These are phyloP conservation scores for Senna siamea DNA, from an alignment of 306 rosid genomes.

Conservation along the genomic window DNA sequence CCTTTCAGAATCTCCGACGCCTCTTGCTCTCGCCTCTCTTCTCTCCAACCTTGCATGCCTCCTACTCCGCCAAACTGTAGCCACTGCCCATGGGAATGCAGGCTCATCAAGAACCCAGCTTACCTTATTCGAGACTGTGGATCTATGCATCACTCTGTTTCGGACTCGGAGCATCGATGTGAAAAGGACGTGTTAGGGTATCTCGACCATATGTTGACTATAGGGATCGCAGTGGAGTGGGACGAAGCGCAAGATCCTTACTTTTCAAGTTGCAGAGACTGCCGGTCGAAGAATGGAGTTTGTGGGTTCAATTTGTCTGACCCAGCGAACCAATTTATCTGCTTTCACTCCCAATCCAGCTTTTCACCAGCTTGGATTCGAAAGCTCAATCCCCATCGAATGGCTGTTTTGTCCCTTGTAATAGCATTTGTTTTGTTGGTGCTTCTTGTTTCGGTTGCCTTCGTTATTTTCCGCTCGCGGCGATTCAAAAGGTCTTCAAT, in stretches of 20 bases:
- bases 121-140: conserved; percentile 59
- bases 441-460: conserved; percentile 35
- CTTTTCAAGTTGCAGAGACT: conserved; percentile 61
- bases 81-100: conserved; percentile 79
- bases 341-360: conserved; percentile 46
- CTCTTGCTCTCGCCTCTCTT: conserved; percentile 65
- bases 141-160: conserved; percentile 45
- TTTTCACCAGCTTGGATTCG: conserved; percentile 59
- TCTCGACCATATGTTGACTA: conserved; percentile 49
- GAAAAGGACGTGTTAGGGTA: conserved; percentile 62
- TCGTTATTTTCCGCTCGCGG: conserved; percentile 48
- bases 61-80: conserved; percentile 62
- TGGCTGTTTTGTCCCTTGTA: conserved; percentile 40
- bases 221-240: conserved; percentile 77
- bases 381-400: conserved; percentile 42
- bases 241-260: conserved; percentile 65
- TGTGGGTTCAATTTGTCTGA: conserved; percentile 81
- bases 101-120: conserved; percentile 63
- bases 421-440: conserved; percentile 52
- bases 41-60: conserved; percentile 66
- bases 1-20: conserved; percentile 69
- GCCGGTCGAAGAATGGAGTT: conserved; percentile 50
- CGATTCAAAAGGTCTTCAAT: conserved; percentile 39
- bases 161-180: conserved; percentile 54
- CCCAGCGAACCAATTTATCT: conserved; percentile 59